Conservation (phyloP, 345 rosid genomes). For the Pistacia vera region DNA sequence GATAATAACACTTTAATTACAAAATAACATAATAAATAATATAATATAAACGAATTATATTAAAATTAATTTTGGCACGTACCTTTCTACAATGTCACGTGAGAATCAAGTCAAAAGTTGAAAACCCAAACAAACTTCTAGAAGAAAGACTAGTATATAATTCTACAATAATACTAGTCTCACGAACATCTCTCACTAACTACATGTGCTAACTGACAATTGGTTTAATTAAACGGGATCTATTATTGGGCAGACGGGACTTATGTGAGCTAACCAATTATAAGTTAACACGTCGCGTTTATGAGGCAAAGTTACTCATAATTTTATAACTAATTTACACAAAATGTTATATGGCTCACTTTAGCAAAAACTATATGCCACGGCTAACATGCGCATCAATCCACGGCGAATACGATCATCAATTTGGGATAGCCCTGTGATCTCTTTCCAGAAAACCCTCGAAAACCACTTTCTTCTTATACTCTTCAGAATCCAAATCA, state of each 20-base stretch:
- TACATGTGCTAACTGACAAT: too few relatives aligned
- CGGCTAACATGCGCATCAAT: neutral
- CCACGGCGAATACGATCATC: neutral
- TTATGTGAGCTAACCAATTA: too few relatives aligned
- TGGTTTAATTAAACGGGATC: too few relatives aligned
- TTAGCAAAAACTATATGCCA: neutral
- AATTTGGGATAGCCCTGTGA: constrained; percentile 28
- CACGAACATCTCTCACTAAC: too few relatives aligned
- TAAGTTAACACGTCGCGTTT: too few relatives aligned
- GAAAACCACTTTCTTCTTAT: constrained; percentile 64
- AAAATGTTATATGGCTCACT: constrained; percentile 12
- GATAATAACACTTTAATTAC: too few relatives aligned
- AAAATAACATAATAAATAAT: too few relatives aligned
- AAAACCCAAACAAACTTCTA: neutral
- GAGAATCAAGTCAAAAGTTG: neutral
- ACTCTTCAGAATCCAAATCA: constrained; percentile 49
- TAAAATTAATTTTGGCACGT: too few relatives aligned
- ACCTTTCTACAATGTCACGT: too few relatives aligned
- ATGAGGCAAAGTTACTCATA: neutral
- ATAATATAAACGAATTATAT: too few relatives aligned
- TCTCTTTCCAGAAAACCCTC: constrained; percentile 74
- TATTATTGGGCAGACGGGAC: too few relatives aligned
- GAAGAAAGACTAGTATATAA: neutral
- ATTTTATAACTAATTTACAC: constrained; percentile 8
- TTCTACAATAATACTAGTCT: too few relatives aligned